Base-by-base conservation (phyloP, 139 green algal genomes). In the Closterium sp. region DNA sequence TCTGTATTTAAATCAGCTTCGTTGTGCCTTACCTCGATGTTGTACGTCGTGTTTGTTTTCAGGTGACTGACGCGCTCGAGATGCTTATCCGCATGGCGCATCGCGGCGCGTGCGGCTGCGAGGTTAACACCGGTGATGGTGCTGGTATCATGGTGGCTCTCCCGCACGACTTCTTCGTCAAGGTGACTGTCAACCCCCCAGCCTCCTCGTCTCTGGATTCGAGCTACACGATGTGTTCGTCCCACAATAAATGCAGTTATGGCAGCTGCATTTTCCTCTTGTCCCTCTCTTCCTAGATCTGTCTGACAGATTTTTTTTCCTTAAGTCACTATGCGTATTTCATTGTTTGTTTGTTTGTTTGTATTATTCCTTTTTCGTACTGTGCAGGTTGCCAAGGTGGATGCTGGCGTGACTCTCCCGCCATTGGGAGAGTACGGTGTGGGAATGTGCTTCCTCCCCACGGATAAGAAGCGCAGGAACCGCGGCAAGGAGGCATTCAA, bases 81-180 rank as follows among this genome's bases (percentile, higher is more conserved):
- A 99, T 99, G 97, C 95, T 98, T 11, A 88, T 95, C 17, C 95
- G 97, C 62, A 98, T 98, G 97, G 94, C 95, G 0, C 97, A 99
- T 91, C 94, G 98, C 22, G 85, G 98, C 11, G 98, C 97, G 19
- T 99, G 98, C 93, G 98, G 98, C 9, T 99, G 98, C 92, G 98
- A 99, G 92, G 95, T 94, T 6, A 99, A 99, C 95, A 99, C 98
- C 45, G 97, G 97, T 32, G 98, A 99, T 90, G 98, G 98, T 38
- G 98, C 98, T 1, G 98, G 98, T 42, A 98, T 99, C 92, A 94
- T 99, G 86, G 94, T 97, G 28, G 96, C 96, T 70, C 97, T 99
- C 86, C 98, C 98, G 2, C 97, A 99, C 91, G 91, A 94, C 9
- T 99, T 99, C 92, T 95, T 99, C 38, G 87, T n/a, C 19, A 85